A percentile compares a stretch with the other conserved stretches of the same genome.
phyloP scores from a whole-genome alignment of 192 early-diverging fungal genomes.

The Thamnidium elegans region DNA sequence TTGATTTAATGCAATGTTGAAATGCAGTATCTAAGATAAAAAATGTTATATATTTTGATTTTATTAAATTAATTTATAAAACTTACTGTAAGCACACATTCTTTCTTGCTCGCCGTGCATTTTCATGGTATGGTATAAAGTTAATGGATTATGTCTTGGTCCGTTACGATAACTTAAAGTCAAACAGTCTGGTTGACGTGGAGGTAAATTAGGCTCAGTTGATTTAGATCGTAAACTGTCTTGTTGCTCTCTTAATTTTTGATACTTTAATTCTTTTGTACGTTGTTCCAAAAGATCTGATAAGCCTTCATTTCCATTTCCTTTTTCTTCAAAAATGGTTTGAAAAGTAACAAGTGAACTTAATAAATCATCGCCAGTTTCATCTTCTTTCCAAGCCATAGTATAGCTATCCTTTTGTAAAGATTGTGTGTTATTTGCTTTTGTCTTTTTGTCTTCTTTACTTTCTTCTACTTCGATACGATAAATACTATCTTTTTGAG shows the following conservation, averaged over 20 bases:
- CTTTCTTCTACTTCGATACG: not conserved
- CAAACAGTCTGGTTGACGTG: conserved; percentile 25
- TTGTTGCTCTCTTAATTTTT: conserved; percentile 13
- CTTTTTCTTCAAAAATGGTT: conserved; percentile 36
- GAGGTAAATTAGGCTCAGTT: conserved; percentile 3
- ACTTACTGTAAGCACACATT: conserved; percentile 31
- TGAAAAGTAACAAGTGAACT: conserved; percentile 28
- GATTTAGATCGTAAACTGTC: conserved; percentile 7
- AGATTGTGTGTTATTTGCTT: not conserved
- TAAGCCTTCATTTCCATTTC: conserved; percentile 27
- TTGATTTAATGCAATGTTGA: conserved; percentile 29
- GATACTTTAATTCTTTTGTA: conserved; percentile 21
- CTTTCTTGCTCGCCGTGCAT: conserved; percentile 23
- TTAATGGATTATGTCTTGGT: conserved; percentile 28
- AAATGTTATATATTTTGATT: not conserved
- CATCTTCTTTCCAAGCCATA: conserved; percentile 36
- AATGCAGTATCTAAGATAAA: conserved; percentile 33
- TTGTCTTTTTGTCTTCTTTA: not conserved
- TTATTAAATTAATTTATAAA: not conserved
- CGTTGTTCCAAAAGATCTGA: conserved; percentile 35
- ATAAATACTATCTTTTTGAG: conserved; percentile 28
- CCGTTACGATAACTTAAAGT: conserved; percentile 35
- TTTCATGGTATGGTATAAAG: conserved; percentile 41
- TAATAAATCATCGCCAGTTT: conserved; percentile 31
- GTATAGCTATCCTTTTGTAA: conserved; percentile 19